Percentiles rank a stretch among this genome's conserved stretches.
phyloP scores from a whole-genome alignment of 257 asterid genomes.

The Vinca minor region DNA sequence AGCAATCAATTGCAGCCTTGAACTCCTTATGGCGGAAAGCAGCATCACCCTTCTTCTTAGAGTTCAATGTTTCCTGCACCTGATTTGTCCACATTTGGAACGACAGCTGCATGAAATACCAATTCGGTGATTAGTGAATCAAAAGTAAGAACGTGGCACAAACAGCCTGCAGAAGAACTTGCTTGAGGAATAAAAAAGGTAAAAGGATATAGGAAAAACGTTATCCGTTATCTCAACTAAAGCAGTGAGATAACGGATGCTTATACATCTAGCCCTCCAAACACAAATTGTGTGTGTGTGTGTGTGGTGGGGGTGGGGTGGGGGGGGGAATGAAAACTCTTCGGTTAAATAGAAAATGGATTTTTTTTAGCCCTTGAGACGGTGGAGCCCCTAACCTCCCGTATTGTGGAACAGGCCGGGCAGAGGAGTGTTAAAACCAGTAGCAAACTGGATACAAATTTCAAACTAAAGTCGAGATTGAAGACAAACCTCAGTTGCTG shows the following conservation, averaged over 20 bases:
- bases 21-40: conserved; percentile 40
- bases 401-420: background rate
- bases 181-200: too few relatives aligned
- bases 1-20: conserved; percentile 36
- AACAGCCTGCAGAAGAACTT: background rate
- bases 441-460: background rate
- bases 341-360: background rate
- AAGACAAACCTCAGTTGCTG: conserved; percentile 66
- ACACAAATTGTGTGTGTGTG: too few relatives aligned
- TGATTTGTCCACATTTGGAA: conserved; percentile 50
- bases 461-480: background rate
- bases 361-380: background rate
- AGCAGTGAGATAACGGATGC: background rate
- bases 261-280: too few relatives aligned
- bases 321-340: background rate
- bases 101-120: conserved; percentile 30
- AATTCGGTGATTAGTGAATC: background rate
- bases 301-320: too few relatives aligned
- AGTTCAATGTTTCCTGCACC: conserved; percentile 39
- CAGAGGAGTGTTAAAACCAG: background rate
- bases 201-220: background rate
- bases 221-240: background rate
- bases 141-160: background rate
- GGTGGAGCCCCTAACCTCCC: too few relatives aligned
- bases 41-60: conserved; percentile 42